Conservation (phyloP, 768 basidiomycete genomes). For the Suillus plorans region DNA sequence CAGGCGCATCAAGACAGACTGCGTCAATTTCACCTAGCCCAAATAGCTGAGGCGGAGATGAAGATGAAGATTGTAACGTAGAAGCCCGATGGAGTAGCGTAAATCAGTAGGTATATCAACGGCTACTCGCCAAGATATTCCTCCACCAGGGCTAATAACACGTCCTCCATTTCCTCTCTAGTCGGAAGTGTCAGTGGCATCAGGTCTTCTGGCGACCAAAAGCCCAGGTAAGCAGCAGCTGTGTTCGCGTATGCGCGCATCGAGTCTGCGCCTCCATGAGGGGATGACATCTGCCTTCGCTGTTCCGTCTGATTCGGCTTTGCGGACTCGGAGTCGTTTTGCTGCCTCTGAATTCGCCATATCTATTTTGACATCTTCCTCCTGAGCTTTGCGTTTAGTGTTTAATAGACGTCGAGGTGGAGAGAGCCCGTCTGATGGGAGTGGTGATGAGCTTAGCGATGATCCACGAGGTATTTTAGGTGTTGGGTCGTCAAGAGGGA, state of each 20-base stretch:
- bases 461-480: slow-evolving; percentile 47
- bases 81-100: not conserved
- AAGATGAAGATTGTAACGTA: no score
- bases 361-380: not conserved
- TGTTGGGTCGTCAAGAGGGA: slow-evolving; percentile 50
- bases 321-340: not conserved
- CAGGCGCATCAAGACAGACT: no score
- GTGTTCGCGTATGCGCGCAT: slow-evolving; percentile 44
- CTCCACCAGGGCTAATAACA: slow-evolving; percentile 74
- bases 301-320: not conserved
- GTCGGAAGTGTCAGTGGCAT: slow-evolving; percentile 75
- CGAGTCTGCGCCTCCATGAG: slow-evolving; percentile 16
- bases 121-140: slow-evolving; percentile 62
- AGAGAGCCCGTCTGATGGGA: slow-evolving; percentile 17
- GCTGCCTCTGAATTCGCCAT: not conserved
- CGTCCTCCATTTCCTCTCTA: slow-evolving; percentile 73
- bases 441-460: slow-evolving; percentile 17
- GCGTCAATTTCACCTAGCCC: no score
- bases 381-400: not conserved
- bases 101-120: not conserved
- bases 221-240: slow-evolving; percentile 70
- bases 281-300: not conserved
- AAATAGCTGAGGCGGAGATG: no score
- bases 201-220: slow-evolving; percentile 72
- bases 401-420: not conserved